phyloP scores from a whole-genome alignment of 2,329 filamentous ascomycete species.

The Fusarium oxysporum region DNA sequence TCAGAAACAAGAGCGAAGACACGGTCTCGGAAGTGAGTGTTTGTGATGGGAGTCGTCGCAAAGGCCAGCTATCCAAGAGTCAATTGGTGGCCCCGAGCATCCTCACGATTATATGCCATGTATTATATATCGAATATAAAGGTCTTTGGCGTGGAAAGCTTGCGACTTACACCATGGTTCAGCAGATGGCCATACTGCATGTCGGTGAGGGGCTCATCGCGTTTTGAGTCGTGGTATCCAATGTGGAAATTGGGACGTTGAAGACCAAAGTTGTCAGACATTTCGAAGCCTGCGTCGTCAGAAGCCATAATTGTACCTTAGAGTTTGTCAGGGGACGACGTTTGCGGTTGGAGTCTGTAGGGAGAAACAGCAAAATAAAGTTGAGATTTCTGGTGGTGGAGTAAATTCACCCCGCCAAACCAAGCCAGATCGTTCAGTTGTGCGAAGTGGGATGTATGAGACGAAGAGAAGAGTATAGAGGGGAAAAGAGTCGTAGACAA shows the following conservation, averaged over 20 bases:
- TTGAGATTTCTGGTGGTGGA: slow-evolving; percentile 46
- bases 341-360: slow-evolving; percentile 8
- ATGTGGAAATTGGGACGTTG: slow-evolving; percentile 69
- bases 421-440: slow-evolving; percentile 7
- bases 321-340: neutral
- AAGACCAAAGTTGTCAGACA: slow-evolving; percentile 44
- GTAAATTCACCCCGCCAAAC: slow-evolving; percentile 46
- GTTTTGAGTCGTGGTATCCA: slow-evolving; percentile 77
- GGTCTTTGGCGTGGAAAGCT: slow-evolving; percentile 7
- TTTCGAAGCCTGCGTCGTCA: slow-evolving; percentile 34
- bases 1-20: slow-evolving; percentile 71
- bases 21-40: slow-evolving; percentile 75
- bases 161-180: slow-evolving; percentile 72
- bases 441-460: slow-evolving; percentile 20
- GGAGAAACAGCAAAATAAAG: slow-evolving; percentile 12
- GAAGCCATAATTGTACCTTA: slow-evolving; percentile 40
- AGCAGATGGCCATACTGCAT: slow-evolving; percentile 75
- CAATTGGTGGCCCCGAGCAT: slow-evolving; percentile 22
- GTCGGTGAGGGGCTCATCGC: slow-evolving; percentile 70
- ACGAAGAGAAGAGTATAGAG: neutral
- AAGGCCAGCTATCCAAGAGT: slow-evolving; percentile 74
- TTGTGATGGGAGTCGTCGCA: slow-evolving; percentile 83
- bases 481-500: neutral
- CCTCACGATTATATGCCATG: neutral
- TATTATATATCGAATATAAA: neutral